Conservation (phyloP, 129 eudicot genomes). For the Kitagawia praeruptora region DNA sequence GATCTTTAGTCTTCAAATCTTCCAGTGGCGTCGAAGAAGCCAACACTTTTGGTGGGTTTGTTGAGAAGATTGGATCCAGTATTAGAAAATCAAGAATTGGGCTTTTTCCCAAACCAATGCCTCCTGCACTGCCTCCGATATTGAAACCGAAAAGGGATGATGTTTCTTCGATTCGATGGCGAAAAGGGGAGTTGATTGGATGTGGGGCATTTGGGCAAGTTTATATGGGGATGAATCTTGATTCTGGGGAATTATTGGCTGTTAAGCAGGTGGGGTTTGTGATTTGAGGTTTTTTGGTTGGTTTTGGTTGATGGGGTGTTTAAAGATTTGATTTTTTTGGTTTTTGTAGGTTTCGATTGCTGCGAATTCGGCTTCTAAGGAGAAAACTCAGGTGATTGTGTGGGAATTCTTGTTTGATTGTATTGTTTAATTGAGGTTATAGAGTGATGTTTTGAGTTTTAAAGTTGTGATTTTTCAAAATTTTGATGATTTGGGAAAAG, state of each 20-base stretch:
- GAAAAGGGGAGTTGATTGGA: constrained; percentile 91
- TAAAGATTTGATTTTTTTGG: constrained; percentile 13
- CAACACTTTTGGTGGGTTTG: constrained; percentile 54
- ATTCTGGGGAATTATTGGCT: constrained; percentile 93
- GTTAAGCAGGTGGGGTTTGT: constrained; percentile 64
- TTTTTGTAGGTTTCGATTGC: constrained; percentile 74
- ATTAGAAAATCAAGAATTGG: constrained; percentile 82
- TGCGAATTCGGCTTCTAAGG: constrained; percentile 59
- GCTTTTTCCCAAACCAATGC: constrained; percentile 37
- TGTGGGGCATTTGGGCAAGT: constrained; percentile 97
- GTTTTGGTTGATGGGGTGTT: constrained; percentile 1
- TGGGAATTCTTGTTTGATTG: neutral
- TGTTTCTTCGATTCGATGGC: constrained; percentile 74
- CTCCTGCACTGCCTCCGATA: constrained; percentile 55
- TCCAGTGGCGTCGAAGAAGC: constrained; percentile 32
- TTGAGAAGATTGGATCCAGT: constrained; percentile 80
- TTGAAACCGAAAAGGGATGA: constrained; percentile 27
- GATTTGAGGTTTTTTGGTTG: neutral
- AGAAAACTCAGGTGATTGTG: constrained; percentile 65
- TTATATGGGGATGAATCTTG: constrained; percentile 98
- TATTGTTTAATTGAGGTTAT: neutral
- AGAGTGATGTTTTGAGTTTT: neutral
- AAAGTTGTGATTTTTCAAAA: neutral
- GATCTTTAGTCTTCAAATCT: constrained; percentile 81
- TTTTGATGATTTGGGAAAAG: neutral